Evolutionary conservation across 192 early-diverging fungal species (phyloP), one percentile per base, ranked within the genome.

Genomic region (Rhizoclosmatium sp.): DNA sequence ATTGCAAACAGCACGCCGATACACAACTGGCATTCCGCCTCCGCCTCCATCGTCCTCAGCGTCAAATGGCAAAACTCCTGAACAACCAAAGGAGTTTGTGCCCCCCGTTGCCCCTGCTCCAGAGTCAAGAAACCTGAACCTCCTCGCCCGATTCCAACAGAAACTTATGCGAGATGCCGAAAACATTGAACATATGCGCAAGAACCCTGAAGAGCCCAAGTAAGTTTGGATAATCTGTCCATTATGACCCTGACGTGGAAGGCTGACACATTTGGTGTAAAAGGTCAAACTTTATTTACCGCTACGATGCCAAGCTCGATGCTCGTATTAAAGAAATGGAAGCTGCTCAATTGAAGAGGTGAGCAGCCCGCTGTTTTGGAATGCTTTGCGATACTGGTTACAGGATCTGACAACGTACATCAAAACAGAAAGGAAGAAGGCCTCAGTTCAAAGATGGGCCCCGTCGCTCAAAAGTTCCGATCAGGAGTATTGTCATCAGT

Each of bases 251-350:
- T 65, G 21, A 65, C 14, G 16, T 39, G 19, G 40, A 19, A 65
- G 19, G 39, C 39, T 10, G 16, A 10, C 40, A 46, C 2, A 69
- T 45, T 10, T 45, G 40, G 2, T 21, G 40, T 7, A 21, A 23
- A 5, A 76, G 72, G 45, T 39, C 65, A 3, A 75, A 82, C 59
- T 78, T 82, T 62, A n/a, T 85, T 3, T 73, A 71, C 31, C 71
- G 77, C 16, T 58, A 81, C 47, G 81, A 85, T 56, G 59, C 71
- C 19, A 67, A 78, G 54, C 61, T 85, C 40, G 60, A 71, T 40
- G 78, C 58, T 14, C 73, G 82, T 41, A 71, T 82, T 21, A 80
- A 80, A 59, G 73, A 78, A 23, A 69, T 83, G 23, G 84, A 85
- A 72, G 71, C 41, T 1, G 72, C 45, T 3, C 71, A 84, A 62